These are phyloP conservation scores for Pichia sp. DNA, from an alignment of 1,139 yeast genomes.

Conservation along the genomic window DNA sequence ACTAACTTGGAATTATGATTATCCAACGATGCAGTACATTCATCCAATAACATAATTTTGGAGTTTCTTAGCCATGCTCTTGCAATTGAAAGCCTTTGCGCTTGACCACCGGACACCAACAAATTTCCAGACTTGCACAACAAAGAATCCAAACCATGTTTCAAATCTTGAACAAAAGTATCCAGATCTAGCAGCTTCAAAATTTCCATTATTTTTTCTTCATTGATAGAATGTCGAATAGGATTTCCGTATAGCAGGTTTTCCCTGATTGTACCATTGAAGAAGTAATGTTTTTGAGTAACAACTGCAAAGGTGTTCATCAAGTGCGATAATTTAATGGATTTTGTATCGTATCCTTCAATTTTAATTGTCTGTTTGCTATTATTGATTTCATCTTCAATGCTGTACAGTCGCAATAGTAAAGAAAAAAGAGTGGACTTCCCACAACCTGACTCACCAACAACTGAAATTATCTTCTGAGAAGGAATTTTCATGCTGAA, in stretches of 20 bases:
- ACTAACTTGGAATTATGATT: slow-evolving; percentile 39
- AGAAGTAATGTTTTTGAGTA: slow-evolving; percentile 58
- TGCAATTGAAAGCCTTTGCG: slow-evolving; percentile 68
- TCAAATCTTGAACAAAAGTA: slow-evolving; percentile 43
- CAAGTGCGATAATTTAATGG: slow-evolving; percentile 39
- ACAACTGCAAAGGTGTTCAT: slow-evolving; percentile 54
- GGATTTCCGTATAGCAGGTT: slow-evolving; percentile 58
- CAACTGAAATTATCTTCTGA: slow-evolving; percentile 50
- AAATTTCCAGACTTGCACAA: slow-evolving; percentile 42
- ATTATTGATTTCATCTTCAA: not conserved
- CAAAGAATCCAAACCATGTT: slow-evolving; percentile 48
- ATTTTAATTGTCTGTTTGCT: slow-evolving; percentile 18
- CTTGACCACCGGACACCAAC: slow-evolving; percentile 71
- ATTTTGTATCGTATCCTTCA: slow-evolving; percentile 37
- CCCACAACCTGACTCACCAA: slow-evolving; percentile 77
- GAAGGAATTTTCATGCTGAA: slow-evolving; percentile 34
- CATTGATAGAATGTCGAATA: slow-evolving; percentile 16
- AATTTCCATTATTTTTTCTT: slow-evolving; percentile 28
- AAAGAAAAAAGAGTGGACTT: slow-evolving; percentile 60
- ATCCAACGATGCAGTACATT: slow-evolving; percentile 75
- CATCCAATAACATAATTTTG: slow-evolving; percentile 59
- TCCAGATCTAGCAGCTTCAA: slow-evolving; percentile 32
- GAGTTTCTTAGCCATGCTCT: slow-evolving; percentile 64
- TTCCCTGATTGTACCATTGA: slow-evolving; percentile 59
- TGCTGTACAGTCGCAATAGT: slow-evolving; percentile 40